Evolutionary conservation across 177 flowering plant genomes (phyloP), one percentile per base, ranked within the genome.

Genomic region (Vitis hybrid): DNA sequence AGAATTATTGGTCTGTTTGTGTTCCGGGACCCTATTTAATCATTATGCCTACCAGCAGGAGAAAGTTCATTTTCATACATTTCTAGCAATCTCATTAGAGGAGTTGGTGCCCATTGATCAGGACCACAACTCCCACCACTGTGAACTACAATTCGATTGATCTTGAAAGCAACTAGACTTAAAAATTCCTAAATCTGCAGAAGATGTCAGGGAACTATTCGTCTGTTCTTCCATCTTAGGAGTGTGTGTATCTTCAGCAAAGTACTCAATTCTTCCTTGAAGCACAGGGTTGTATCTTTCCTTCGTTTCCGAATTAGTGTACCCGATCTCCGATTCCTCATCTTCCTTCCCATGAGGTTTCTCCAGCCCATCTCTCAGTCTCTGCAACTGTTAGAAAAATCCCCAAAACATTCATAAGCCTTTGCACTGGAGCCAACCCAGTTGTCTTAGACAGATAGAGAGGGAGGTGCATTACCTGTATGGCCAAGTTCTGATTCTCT

Each of bases 401-500:
- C 40, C 46, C n/a, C 15, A 11, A 60, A 46, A 68, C 11, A 9
- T 54, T 12, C 14, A 9, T 4, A 11, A 6, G 15, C 4, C 6
- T 13, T 13, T 54, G 56, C 14, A 54, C 13, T 12, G 4, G 35
- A 4, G 9, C 52, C 6, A 61, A 52, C 52, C 6, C 10, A 1
- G 30, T 16, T 32, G 16, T 4, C 2, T 61, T 61, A 30, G 49
- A 10, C 10, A 64, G 4, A 13, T 21, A 66, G 48, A 27, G 32
- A 13, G 16, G 16, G 4, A 54, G 56, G 6, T 54, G n/a, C 16
- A 54, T 12, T 72, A 82, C 81, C 81, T 79, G 79, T 59, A 48
- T 50, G 67, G 56, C 59, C 51, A 79, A 52, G 57, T 35, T 4
- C 52, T 76, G 76, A 49, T 79, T 59, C 65, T 76, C 78, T 66